Conservation (phyloP, 257 asterid genomes). For the Marsdenia floribunda region DNA sequence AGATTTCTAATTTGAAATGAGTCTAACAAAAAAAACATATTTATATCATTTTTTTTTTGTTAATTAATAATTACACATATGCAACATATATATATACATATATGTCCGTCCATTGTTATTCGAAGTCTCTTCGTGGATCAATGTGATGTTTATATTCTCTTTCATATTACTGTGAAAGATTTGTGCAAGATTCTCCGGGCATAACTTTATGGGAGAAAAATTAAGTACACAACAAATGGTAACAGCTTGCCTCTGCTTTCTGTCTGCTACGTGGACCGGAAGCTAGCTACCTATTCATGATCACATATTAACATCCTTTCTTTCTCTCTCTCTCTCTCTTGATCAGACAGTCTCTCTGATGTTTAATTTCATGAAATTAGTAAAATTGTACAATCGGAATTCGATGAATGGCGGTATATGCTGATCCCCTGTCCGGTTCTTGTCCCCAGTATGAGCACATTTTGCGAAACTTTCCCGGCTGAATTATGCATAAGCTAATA, state of each 20-base stretch:
- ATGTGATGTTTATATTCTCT: not conserved
- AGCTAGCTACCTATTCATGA: not conserved
- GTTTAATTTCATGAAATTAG: not conserved
- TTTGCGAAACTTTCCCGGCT: too few relatives aligned
- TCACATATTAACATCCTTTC: constrained; percentile 12
- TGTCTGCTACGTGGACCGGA: constrained; percentile 26
- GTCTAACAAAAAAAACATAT: too few relatives aligned
- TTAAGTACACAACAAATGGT: constrained; percentile 29
- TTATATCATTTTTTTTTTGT: too few relatives aligned
- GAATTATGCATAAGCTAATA: too few relatives aligned
- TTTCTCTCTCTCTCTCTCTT: constrained; percentile 1
- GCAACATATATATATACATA: not conserved
- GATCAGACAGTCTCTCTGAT: not conserved
- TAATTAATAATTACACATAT: too few relatives aligned
- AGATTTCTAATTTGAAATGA: too few relatives aligned
- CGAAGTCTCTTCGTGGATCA: not conserved
- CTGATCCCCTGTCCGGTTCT: constrained; percentile 4
- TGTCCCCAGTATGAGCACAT: not conserved
- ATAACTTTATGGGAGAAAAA: constrained; percentile 37
- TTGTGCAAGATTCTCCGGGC: constrained; percentile 50
- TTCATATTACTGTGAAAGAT: constrained; percentile 34
- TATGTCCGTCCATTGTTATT: too few relatives aligned
- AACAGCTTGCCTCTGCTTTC: constrained; percentile 43
- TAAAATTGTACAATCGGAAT: constrained; percentile 1
- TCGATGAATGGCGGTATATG: constrained; percentile 11